Base-by-base conservation (phyloP, 2,329 filamentous ascomycete genomes). In the Capronia americana region DNA sequence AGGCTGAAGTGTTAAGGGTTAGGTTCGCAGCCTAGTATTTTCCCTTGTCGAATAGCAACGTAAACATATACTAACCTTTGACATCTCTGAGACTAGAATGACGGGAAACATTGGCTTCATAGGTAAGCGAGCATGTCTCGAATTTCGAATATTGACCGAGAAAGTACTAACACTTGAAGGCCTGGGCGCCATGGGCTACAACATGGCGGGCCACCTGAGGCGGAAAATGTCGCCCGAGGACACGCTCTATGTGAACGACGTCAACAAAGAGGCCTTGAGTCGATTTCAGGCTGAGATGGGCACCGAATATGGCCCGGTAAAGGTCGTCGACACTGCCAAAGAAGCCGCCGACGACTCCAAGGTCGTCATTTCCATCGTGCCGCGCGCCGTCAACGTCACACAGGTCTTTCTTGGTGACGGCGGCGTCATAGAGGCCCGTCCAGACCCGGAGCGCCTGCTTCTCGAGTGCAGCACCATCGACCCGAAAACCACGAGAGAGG, bases 111-210 rank as follows among this genome's bases (percentile, higher is more conserved):
- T 28, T 28, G 26, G 26, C 26, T 28, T 28, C 26, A 28, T 28
- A 28, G 26, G 26, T 28, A 28, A 28, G 26, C 26, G 26, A 5
- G 26, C 26, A 5, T 28, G 26, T 5, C 26, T 28, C 2, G 26
- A 28, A 28, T 28, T 28, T 28, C 5, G 26, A 28, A 28, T 5
- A 28, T 28, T 28, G 26, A 5, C 26, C 26, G 26, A 28, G 2
- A 28, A 3, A 28, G 26, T 28, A 28, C 26, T 28, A 5, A 28
- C 26, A 28, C 2, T 2, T 28, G 26, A 28, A 59, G 84, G 84
- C 70, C 78, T 86, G 0, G 84, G 84, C 8, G 77, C 79, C 5
- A 86, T 86, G 84, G 84, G 84, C 0, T 79, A 76, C 61, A 83
- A 82, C 7, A 86, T 86, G 84, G 78, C 81, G 1, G 74, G 72